Evolutionary conservation across 257 asterid species (phyloP), one percentile per base, ranked within the genome.

Genomic region (Rehmannia glutinosa): DNA sequence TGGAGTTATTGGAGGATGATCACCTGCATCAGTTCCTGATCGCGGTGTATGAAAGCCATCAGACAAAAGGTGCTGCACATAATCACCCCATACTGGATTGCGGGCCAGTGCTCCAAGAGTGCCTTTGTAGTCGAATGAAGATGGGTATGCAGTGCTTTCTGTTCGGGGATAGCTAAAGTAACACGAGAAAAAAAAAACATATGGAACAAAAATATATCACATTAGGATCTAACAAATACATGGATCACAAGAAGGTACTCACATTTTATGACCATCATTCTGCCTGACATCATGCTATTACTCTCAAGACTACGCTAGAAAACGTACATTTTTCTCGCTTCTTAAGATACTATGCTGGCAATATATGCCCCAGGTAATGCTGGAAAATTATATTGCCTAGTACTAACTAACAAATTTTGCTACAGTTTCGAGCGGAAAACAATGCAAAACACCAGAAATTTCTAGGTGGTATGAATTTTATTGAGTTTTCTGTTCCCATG

Each of bases 1-100:
- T 11, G 97, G 97, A 78, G 97, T 91, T 62, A 91, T 91, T 39
- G 97, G 97, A 73, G 97, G 97, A 74, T 91, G 97, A 75, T 91
- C 97, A 23, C 97, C 96, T 24, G 65, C 95, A 80, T 91, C 97
- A 73, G 75, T 88, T 71, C 97, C 97, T 42, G 89, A 73, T n/a
- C 83, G 81, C 1, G 97, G 97, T 78, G 82, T 88, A 52, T 54
- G 73, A 77, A 80, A 82, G 38, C 88, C 94, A 60, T 79, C 84
- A 71, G 83, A 69, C 56, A 84, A 75, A 56, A 91, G 90, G 47
- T 64, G 82, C 62, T 73, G 85, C 58, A 83, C 95, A 67, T 78
- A 86, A 82, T 80, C 80, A 73, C 95, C 88, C 84, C 86, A 86
- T 24, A 38, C 77, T 52, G 86, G 79, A 77, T 79, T 88, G 69